Base-by-base conservation (phyloP, 495 filamentous ascomycete genomes). In the Trichoderma virens region DNA sequence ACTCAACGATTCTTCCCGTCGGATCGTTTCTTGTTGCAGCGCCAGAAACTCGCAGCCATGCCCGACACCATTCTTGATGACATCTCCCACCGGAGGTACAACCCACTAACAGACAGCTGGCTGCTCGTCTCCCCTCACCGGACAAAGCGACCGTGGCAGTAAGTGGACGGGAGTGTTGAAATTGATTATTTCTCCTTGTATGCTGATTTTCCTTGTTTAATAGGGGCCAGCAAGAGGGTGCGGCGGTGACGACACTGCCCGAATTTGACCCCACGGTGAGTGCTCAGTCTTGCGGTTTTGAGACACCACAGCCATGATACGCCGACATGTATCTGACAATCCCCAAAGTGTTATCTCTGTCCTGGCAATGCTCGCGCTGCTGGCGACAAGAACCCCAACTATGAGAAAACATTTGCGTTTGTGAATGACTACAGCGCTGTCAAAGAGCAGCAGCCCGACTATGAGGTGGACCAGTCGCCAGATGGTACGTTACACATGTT, bases 111-210 rank as follows among this genome's bases (percentile, higher is more conserved):
- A 45, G 92, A 90, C 31, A 92, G 88, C 35, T 94, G 91, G 86
- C 80, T 99, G 62, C 80, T 99, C 16, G 94, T 98, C 18, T 97
- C 94, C 9, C 94, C 94, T 45, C 94, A 99, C 74, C 81, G 94
- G 62, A 97, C 91, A 65, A 97, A 97, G 83, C 83, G 94, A 64
- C 94, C 94, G 69, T 99, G 94, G 94, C 94, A 97, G 94, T 97
- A 79, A 85, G 92, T 84, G 3, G 59, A 45, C 34, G 6, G 13
- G 6, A 13, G 13, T 35, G 34, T n/a, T n/a, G n/a, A n/a, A n/a
- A 35, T 13, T 35, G 34, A 1, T 35, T 35, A 11, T 11, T 6
- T 7, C 2, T 32, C 31, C 34, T 45, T 60, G 56, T 62, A 8
- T 45, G 13, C 16, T 39, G 51, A 56, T 56, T 30, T 56, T 27